Base-by-base conservation (phyloP, 2,329 filamentous ascomycete genomes). In the Fusarium sp. region DNA sequence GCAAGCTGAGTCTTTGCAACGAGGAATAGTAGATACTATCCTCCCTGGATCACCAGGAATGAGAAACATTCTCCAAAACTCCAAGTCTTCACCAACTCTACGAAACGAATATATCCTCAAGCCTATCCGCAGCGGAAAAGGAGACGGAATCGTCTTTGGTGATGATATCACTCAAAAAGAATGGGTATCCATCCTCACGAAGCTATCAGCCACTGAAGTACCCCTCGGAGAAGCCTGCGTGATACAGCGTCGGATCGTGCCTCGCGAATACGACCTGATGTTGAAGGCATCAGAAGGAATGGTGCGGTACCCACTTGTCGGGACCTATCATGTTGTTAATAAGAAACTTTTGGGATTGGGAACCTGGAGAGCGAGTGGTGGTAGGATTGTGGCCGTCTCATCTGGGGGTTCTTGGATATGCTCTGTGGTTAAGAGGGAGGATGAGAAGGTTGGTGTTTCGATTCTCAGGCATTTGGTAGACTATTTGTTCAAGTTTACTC, bases 21-120 rank as follows among this genome's bases (percentile, higher is more conserved):
- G 27, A 30, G 27, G 27, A 10, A 30, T 11, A 30, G 9, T 30
- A 30, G 11, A 30, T 30, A 30, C 10, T 13, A 30, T 4, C 1
- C 27, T 30, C 11, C 10, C 27, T 30, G 27, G 27, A 30, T 30
- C 27, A 30, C 9, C 27, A 5, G 9, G 13, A 1, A 30, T 30
- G 27, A 30, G 27, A 30, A 30, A 30, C 3, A 30, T 30, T 13
- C 27, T 30, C 27, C 10, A 30, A 13, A 11, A 30, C 27, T 30
- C 27, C 4, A 4, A 30, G 27, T 4, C 10, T 30, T 61, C 52
- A 14, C 56, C 67, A 2, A 23, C 63, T 2, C 17, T 74, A 13
- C 75, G 71, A 22, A 45, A 76, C 7, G 39, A 72, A 4, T 81
- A 77, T 62, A 62, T 82, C 2, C 69, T 82, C 1, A 82, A 82